Evolutionary conservation across 805 yeast species (phyloP), one percentile per base, ranked within the genome.

Genomic region (Metschnikowia drakensbergensis): DNA sequence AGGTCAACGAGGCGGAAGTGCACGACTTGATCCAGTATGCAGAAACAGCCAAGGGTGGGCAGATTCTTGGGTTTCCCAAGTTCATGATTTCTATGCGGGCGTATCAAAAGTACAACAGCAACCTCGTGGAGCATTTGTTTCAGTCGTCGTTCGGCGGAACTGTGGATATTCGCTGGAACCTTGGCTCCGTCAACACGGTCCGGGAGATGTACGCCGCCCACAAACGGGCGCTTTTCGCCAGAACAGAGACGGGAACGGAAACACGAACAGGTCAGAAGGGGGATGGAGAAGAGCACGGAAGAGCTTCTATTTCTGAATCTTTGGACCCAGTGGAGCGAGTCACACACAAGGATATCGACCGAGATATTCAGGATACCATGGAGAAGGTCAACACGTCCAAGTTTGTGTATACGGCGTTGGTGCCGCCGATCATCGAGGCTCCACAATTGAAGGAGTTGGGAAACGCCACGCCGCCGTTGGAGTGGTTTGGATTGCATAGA

Each of bases 391-490:
- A 55, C 11, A 62, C 59, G 10, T 68, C 75, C 4, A 69, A 67
- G 52, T 88, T 76, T 58, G 63, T 63, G 0, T 89, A 89, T 57
- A 58, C 74, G 30, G 80, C 98, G 0, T 60, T 87, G 8, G 81
- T 77, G 33, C 86, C 86, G 8, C 96, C 97, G 0, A 72, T 80
- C 5, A 89, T 94, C 33, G 95, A 87, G 52, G 87, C 94, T 17
- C 98, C 98, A 2, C 92, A 85, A 56, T 72, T 94, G 59, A 83
- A 82, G 59, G 98, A 94, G 60, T 74, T 94, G 58, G 98, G 99
- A 26, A 91, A 86, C 67, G 98, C 97, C 1, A 94, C 99, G 0
- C 99, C 99, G 0, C 99, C 99, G 2, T 69, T 94, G 49, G 99
- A 94, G 63, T 94, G 99, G 99, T 87, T 94, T 70, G 99, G 99